Evolutionary conservation across 1,139 yeast genomes (phyloP).

Genomic region (Arxiozyma bovina): DNA sequence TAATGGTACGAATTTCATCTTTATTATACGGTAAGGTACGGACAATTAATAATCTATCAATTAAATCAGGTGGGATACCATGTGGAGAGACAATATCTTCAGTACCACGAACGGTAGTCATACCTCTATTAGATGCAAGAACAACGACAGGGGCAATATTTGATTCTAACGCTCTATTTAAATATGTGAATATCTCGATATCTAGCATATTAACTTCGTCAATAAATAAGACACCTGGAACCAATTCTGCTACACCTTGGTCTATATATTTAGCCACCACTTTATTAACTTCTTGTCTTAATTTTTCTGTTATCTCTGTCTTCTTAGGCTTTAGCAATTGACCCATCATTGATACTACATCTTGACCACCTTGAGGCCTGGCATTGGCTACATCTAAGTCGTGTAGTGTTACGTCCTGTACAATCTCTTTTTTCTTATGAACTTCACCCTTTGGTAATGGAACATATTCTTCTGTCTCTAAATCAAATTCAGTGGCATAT

Average conservation of each 20-base stretch:
- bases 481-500: constrained; percentile 93
- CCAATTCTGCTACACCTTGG: constrained; percentile 95
- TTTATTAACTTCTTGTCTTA: constrained; percentile 86
- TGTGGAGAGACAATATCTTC: constrained; percentile 87
- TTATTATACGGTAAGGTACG: constrained; percentile 79
- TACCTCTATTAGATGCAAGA: constrained; percentile 89
- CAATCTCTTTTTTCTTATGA: constrained; percentile 95
- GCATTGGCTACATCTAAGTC: constrained; percentile 96
- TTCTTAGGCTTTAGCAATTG: constrained; percentile 91
- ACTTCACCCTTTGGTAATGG: constrained; percentile 98
- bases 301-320: constrained; percentile 96
- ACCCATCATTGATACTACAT: constrained; percentile 97
- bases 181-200: constrained; percentile 87
- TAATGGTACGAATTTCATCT: constrained; percentile 75
- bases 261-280: constrained; percentile 94
- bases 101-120: constrained; percentile 85
- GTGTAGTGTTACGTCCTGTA: constrained; percentile 93
- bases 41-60: constrained; percentile 84
- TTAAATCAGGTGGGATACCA: constrained; percentile 91
- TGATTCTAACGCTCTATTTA: constrained; percentile 88
- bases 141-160: constrained; percentile 90
- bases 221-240: constrained; percentile 94
- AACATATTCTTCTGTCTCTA: constrained; percentile 97
- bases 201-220: constrained; percentile 98
- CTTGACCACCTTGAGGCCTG: constrained; percentile 98